Conservation (phyloP, 1,284 basidiomycete species). For the Microstroma glucosiphilum region DNA sequence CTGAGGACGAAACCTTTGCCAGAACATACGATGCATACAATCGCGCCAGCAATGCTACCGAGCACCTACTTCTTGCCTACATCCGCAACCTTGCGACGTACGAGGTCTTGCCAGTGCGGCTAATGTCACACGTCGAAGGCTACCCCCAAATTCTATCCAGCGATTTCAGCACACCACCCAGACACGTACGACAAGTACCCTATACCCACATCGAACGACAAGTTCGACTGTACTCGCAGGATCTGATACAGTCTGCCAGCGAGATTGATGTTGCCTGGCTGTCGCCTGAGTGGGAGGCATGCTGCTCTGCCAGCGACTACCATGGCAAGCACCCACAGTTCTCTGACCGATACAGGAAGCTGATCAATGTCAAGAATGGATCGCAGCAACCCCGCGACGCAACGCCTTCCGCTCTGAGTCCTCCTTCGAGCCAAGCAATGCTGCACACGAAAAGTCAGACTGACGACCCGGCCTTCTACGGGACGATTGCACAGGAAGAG, state of each 20-base stretch:
- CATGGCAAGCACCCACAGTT: conserved; percentile 39
- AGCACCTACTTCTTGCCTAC: conserved; percentile 45
- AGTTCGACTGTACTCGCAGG: conserved; percentile 39
- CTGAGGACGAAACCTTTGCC: conserved; percentile 46
- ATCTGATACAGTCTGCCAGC: conserved; percentile 41
- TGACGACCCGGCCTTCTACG: conserved; percentile 14
- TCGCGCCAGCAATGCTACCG: conserved; percentile 42
- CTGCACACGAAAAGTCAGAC: neutral
- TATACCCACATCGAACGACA: conserved; percentile 40
- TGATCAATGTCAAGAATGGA: conserved; percentile 35
- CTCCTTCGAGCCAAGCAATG: neutral
- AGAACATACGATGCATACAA: conserved; percentile 44
- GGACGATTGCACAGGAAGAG: conserved; percentile 32
- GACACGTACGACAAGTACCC: conserved; percentile 33
- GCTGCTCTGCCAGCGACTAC: conserved; percentile 16
- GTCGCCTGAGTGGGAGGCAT: conserved; percentile 37
- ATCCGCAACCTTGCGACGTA: conserved; percentile 36
- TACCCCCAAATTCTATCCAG: conserved; percentile 38
- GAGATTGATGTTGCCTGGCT: conserved; percentile 24
- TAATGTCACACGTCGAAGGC: conserved; percentile 35
- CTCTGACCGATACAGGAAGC: conserved; percentile 41
- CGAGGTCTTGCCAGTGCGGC: conserved; percentile 28
- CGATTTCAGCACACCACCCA: conserved; percentile 24
- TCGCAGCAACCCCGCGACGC: neutral
- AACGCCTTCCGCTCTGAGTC: neutral